Base-by-base conservation (phyloP, 2,329 filamentous ascomycete species). In the Ambrosiella cleistominuta region DNA sequence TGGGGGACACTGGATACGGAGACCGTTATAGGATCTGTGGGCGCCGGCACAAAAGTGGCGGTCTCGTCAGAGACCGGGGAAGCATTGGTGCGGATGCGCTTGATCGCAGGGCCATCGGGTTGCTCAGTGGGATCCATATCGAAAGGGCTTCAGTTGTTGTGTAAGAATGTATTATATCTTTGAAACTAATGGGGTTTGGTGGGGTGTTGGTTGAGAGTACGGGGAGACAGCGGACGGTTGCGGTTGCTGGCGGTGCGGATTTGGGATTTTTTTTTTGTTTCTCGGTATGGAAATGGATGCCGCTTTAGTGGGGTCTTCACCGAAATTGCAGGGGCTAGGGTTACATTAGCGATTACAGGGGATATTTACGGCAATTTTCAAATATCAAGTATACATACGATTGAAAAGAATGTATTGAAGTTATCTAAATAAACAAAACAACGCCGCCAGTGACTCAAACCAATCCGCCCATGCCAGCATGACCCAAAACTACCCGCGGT, bases 31-130 rank as follows among this genome's bases (percentile, higher is more conserved):
- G 38, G 8, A 13, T 40, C 45, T 13, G 40, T 55, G 7, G 27
- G 13, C 9, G 42, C 27, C 9, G 59, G 56, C 37, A 56, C 59
- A 56, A 61, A 60, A 17, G 38, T 56, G 5, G 51, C 52, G 38
- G 56, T 35, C 13, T 53, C 60, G n/a, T 59, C 56, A 35, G 15
- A 27, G 58, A 36, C 42, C 19, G 12, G 44, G 13, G 54, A 7
- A 6, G 60, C 44, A 44, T 59, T 57, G 19, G 54, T 59, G 69
- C 78, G 85, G 63, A 77, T 71, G 65, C 79, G 76, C 71, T 86
- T 86, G 56, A 76, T 69, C 44, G 78, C 73, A 60, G 75, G 74
- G 63, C 71, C 70, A 54, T 38, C 51, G 2, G 13, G 7, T 7
- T 54, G 39, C 5, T 54, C 51, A 39, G 15, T 15, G 11, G 27